Evolutionary conservation across 1,284 basidiomycete genomes (phyloP).

Genomic region (Takashimella koratensis): DNA sequence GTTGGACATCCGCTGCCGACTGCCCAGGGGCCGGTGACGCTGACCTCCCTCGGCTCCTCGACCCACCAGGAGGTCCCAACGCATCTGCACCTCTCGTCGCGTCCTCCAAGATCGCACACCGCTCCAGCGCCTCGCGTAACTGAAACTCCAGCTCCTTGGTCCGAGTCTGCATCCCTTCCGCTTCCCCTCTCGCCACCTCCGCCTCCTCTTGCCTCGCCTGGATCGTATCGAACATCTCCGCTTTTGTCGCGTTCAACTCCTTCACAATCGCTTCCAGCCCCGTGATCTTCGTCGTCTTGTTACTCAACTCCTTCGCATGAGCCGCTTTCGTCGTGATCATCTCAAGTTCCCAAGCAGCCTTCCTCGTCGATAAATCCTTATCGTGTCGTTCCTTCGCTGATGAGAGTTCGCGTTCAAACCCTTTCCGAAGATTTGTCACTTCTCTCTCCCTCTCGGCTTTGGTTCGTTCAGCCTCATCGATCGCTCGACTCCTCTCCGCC

Average conservation of each 20-base stretch:
- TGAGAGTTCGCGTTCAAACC: conserved; percentile 72
- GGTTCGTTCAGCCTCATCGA: conserved; percentile 46
- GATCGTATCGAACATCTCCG: conserved; percentile 72
- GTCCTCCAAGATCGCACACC: conserved; percentile 64
- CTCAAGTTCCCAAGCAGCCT: conserved; percentile 72
- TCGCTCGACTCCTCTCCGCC: conserved; percentile 55
- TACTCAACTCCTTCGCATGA: conserved; percentile 64
- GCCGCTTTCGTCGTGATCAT: conserved; percentile 65
- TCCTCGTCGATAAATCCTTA: conserved; percentile 63
- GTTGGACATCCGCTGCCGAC: conserved; percentile 63
- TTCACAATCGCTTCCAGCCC: conserved; percentile 67
- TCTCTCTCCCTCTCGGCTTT: conserved; percentile 67
- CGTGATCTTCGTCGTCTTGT: conserved; percentile 62
- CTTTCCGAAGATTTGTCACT: conserved; percentile 60
- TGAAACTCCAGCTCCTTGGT: conserved; percentile 81
- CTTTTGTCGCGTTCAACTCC: conserved; percentile 67
- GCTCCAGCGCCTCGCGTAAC: conserved; percentile 71
- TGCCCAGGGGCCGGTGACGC: conserved; percentile 3
- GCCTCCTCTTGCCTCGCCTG: conserved; percentile 81
- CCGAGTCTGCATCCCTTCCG: conserved; percentile 68
- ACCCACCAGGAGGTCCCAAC: background rate
- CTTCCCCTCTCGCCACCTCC: conserved; percentile 70
- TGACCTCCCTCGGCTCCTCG: background rate
- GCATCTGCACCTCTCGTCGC: conserved; percentile 46
- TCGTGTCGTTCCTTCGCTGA: conserved; percentile 64